phyloP scores from a whole-genome alignment of 2,329 filamentous ascomycete species.

The Basipetospora chlamydospora region DNA sequence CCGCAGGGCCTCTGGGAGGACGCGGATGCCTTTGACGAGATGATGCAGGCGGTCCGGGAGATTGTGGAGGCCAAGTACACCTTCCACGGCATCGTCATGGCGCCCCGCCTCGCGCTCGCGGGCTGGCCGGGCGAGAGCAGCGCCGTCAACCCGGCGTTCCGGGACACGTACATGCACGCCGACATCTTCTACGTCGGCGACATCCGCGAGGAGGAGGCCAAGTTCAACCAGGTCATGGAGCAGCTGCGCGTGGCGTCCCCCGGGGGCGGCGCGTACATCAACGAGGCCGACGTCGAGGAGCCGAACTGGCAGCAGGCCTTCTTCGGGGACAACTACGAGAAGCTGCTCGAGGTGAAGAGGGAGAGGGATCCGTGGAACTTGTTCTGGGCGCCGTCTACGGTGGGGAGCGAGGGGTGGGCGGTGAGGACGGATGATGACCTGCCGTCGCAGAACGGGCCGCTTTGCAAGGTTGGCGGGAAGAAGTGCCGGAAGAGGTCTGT shows the following conservation, averaged over 20 bases:
- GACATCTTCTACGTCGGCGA: slow-evolving; percentile 14
- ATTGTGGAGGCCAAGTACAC: slow-evolving; percentile 21
- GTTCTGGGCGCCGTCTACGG: slow-evolving; percentile 32
- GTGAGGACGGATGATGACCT: slow-evolving; percentile 16
- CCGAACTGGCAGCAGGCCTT: slow-evolving; percentile 29
- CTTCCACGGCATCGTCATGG: slow-evolving; percentile 19
- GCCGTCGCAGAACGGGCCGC: slow-evolving; percentile 20
- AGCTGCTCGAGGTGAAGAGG: slow-evolving; percentile 28
- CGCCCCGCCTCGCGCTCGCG: slow-evolving; percentile 14
- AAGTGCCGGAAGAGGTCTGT: no score
- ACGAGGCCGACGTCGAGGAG: slow-evolving; percentile 35
- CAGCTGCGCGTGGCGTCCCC: slow-evolving; percentile 21
- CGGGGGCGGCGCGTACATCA: slow-evolving; percentile 30
- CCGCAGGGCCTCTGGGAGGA: slow-evolving; percentile 15
- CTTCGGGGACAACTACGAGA: slow-evolving; percentile 30
- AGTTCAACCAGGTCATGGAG: slow-evolving; percentile 13
- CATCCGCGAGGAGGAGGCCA: slow-evolving; percentile 10
- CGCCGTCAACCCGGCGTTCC: slow-evolving; percentile 28
- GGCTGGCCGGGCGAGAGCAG: slow-evolving; percentile 17
- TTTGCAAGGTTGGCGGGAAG: slow-evolving; percentile 20
- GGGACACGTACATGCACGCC: slow-evolving; percentile 19
- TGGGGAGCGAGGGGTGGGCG: slow-evolving; percentile 36
- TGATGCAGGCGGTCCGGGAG: slow-evolving; percentile 17
- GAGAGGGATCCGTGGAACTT: slow-evolving; percentile 29
- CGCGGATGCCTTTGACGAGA: slow-evolving; percentile 12